phyloP scores from a whole-genome alignment of 768 basidiomycete species.

The Mrakia blollopis region DNA sequence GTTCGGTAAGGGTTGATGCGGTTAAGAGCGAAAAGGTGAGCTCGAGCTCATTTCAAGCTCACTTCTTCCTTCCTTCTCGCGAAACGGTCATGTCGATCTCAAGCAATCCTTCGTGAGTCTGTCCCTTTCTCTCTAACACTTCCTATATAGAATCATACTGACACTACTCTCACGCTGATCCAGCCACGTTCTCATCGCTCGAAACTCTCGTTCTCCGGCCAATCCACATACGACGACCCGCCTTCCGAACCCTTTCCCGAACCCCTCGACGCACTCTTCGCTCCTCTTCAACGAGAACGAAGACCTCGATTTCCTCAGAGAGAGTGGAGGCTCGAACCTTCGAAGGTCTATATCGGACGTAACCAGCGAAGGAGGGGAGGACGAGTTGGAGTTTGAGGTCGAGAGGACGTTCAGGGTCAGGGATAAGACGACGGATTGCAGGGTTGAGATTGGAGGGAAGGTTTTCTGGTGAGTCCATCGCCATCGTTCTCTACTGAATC shows the following conservation, averaged over 20 bases:
- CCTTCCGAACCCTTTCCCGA: not conserved
- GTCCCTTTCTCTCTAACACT: not conserved
- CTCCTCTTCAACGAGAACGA: not conserved
- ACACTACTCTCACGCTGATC: not conserved
- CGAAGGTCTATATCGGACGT: not conserved
- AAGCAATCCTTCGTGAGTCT: not conserved
- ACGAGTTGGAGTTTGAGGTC: not conserved
- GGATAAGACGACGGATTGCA: not conserved
- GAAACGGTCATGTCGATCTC: conserved; percentile 4
- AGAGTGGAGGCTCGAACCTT: not conserved
- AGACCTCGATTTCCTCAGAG: not conserved
- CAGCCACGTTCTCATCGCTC: conserved; percentile 19
- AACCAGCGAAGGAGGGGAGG: not conserved
- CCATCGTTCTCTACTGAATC: too few relatives aligned
- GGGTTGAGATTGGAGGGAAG: not conserved
- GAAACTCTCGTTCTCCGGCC: conserved; percentile 11
- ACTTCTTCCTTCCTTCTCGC: not conserved
- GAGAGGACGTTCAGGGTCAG: conserved; percentile 5
- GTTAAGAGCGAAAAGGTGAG: too few relatives aligned
- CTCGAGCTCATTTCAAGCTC: not conserved
- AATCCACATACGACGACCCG: conserved; percentile 1
- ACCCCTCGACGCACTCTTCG: not conserved
- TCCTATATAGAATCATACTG: not conserved
- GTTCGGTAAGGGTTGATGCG: too few relatives aligned
- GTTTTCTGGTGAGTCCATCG: not conserved